Evolutionary conservation across 495 filamentous ascomycete species (phyloP), one percentile per base, ranked within the genome.

Genomic region (Xylaria grammica): DNA sequence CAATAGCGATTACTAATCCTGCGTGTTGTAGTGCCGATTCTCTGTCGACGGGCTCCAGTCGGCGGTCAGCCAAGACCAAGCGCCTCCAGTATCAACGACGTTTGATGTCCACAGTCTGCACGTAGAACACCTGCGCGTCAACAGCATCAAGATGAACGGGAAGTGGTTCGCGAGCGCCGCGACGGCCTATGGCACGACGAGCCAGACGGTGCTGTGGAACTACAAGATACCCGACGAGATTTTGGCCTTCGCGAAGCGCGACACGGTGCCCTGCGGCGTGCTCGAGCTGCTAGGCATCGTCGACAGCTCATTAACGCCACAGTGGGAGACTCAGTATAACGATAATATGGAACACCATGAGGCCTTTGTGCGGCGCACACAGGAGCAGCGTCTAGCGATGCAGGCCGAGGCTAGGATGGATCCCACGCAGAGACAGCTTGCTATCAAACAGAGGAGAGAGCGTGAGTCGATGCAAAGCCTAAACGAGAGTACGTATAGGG

Each of bases 221-320:
- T 88, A 85, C 75, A 78, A 81, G 58, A 85, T 87, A 61, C 84
- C 87, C 1, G 77, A 81, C 48, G 75, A 78, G 32, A 76, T 88
- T 40, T 68, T 86, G 1, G 54, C 74, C 5, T 83, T 89, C 56
- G 73, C 83, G 17, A 77, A 79, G 4, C 77, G 77, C 17, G 81
- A 84, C 46, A 82, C 82, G 7, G 77, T 90, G 3, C 87, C 87
- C 3, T 89, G 86, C 75, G 87, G 86, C 32, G 75, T 90, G 52
- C 76, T 90, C 36, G 86, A 87, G 4, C 64, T 87, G 8, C 75
- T 88, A 1, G 77, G 71, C 51, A 65, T 85, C 0, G 77, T 87
- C 7, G 77, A 82, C 56, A 80, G 84, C 66, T 74, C 74, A 1
- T 73, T 74, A 2, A 87, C 85, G 5, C 87, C 87, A 3, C 76